phyloP scores from a whole-genome alignment of 2,329 filamentous ascomycete species.

The Alternaria longipes region DNA sequence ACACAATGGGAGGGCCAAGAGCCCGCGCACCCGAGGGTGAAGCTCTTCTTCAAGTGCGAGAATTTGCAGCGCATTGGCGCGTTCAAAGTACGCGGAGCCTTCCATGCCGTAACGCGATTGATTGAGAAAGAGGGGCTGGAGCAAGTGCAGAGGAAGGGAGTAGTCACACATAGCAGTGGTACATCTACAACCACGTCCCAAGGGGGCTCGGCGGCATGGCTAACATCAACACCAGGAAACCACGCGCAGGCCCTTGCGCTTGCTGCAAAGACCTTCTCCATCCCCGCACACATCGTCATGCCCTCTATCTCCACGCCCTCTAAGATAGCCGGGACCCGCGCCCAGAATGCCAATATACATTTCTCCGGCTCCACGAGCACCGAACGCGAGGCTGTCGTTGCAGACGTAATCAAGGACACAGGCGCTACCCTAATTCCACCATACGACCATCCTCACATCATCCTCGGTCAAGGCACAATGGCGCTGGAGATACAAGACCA shows the following conservation, averaged over 20 bases:
- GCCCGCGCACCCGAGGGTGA: slow-evolving; percentile 71
- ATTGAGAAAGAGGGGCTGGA: slow-evolving; percentile 63
- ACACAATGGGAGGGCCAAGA: slow-evolving; percentile 66
- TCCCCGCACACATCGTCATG: slow-evolving; percentile 92
- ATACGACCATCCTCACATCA: slow-evolving; percentile 91
- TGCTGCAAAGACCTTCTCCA: slow-evolving; percentile 75
- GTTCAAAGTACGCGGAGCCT: slow-evolving; percentile 91
- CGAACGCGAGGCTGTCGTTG: slow-evolving; percentile 82
- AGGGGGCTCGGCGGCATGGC: background rate
- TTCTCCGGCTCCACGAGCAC: slow-evolving; percentile 82
- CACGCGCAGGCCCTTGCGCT: slow-evolving; percentile 93
- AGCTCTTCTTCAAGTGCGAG: slow-evolving; percentile 94
- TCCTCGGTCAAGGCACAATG: slow-evolving; percentile 91
- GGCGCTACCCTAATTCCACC: slow-evolving; percentile 84
- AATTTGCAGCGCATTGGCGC: slow-evolving; percentile 90
- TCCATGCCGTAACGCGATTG: slow-evolving; percentile 80
- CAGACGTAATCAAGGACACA: slow-evolving; percentile 73
- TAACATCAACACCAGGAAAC: slow-evolving; percentile 69
- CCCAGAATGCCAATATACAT: slow-evolving; percentile 79
- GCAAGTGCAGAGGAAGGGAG: slow-evolving; percentile 67
- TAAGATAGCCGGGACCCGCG: slow-evolving; percentile 84
- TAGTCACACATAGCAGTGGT: slow-evolving; percentile 92
- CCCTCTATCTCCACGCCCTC: slow-evolving; percentile 82
- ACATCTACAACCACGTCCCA: slow-evolving; percentile 25
- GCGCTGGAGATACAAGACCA: slow-evolving; percentile 84